A percentile compares a stretch with the other conserved stretches of the same genome.
Conservation (phyloP, 495 filamentous ascomycete species). For the Aspergillus asperescens region DNA sequence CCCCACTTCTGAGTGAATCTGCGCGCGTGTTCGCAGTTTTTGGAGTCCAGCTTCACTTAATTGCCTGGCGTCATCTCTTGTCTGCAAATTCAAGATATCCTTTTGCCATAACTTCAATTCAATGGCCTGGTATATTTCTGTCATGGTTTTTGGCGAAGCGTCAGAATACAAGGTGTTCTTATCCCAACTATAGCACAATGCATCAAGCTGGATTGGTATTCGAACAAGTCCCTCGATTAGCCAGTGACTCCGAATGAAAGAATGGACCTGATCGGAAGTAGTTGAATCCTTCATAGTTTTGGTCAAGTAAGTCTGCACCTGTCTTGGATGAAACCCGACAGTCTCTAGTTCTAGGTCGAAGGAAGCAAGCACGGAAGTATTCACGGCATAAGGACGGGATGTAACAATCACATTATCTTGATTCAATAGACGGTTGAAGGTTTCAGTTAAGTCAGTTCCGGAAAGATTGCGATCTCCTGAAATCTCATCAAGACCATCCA, state of each 20-base stretch:
- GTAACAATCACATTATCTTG: conserved; percentile 14
- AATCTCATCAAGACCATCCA: conserved; percentile 9
- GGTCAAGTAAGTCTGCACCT: conserved; percentile 14
- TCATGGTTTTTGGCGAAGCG: conserved; percentile 31
- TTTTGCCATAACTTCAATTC: conserved; percentile 36
- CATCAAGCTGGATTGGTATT: conserved; percentile 46
- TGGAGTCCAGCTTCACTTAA: background rate
- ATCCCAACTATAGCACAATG: conserved; percentile 39
- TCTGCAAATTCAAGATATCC: conserved; percentile 30
- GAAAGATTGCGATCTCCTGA: background rate
- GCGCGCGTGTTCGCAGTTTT: conserved; percentile 4
- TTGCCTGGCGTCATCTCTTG: background rate
- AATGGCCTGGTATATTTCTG: conserved; percentile 37
- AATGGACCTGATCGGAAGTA: conserved; percentile 25
- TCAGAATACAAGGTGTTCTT: conserved; percentile 7
- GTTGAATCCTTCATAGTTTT: conserved; percentile 1
- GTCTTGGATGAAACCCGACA: conserved; percentile 12
- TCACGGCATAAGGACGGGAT: conserved; percentile 15
- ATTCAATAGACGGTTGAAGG: background rate
- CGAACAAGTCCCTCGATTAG: conserved; percentile 36
- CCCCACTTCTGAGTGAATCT: conserved; percentile 7
- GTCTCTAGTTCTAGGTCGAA: conserved; percentile 20
- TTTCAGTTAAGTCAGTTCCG: background rate
- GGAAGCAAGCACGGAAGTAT: background rate
- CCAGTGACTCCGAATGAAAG: conserved; percentile 29